phyloP scores from a whole-genome alignment of 148 eudicot species.

The Chenopodium formosanum region DNA sequence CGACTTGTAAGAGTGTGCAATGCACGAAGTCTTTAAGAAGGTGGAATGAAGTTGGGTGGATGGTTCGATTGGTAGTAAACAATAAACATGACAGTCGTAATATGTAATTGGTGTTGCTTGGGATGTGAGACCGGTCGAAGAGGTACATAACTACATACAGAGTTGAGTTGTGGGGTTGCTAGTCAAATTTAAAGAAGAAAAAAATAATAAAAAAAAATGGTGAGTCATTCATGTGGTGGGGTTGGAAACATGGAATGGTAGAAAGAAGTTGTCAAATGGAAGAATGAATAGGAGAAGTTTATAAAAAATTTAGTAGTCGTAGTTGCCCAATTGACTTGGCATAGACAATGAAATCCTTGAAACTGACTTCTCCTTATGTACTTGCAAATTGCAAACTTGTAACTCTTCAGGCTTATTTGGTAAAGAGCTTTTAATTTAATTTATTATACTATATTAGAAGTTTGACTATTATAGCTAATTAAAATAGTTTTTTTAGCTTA shows the following conservation, averaged over 20 bases:
- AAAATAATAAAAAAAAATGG: background rate
- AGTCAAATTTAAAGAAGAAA: background rate
- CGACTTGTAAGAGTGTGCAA: background rate
- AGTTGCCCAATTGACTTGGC: conserved; percentile 15
- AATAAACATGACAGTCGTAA: too few species aligned
- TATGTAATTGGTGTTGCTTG: conserved; percentile 17
- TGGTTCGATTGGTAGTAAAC: background rate
- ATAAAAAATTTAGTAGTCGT: background rate
- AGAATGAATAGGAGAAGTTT: background rate
- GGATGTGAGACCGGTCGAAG: conserved; percentile 9
- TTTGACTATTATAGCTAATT: too few species aligned
- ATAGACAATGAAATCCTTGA: conserved; percentile 14
- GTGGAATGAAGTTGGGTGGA: background rate
- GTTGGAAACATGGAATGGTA: background rate
- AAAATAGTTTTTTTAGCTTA: too few species aligned
- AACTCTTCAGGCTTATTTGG: too few species aligned
- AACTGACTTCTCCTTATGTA: background rate
- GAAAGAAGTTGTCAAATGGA: background rate
- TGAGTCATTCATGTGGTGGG: background rate
- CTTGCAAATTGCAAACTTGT: too few species aligned
- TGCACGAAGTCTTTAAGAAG: background rate
- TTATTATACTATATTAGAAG: too few species aligned
- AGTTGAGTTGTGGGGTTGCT: background rate
- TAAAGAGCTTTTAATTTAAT: too few species aligned
- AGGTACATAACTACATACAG: background rate